Evolutionary conservation across 176 grass and related monocot genomes (phyloP), one percentile per base, ranked within the genome.

Genomic region (Aegilops umbellulata): DNA sequence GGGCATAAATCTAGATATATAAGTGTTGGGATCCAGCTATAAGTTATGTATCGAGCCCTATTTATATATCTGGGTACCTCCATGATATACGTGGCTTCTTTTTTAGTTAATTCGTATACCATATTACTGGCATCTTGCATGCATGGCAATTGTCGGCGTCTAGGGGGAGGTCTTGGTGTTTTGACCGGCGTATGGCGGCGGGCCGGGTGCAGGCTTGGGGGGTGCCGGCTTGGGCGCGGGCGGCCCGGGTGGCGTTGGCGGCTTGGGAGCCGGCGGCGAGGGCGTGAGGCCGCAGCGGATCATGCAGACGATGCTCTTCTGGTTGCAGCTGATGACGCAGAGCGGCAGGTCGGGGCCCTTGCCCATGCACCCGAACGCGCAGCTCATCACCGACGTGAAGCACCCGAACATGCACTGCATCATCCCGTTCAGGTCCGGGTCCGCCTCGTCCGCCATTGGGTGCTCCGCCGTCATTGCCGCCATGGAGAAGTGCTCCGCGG

Each of bases 261-360:
- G 62, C 24, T 27, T 44, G 35, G 82, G 82, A 0, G 2, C 0
- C 25, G 71, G 41, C 4, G 82, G 60, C 20, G 70, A 67, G 34
- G 87, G 87, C 14, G 82, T 20, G 84, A 90, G 7, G 75, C 26
- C 69, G 76, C 89, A 87, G 17, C 60, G 60, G 26, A 91, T 8
- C 81, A 87, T 76, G 69, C 89, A 91, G 81, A 91, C 81, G 76
- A 87, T 27, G 81, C 19, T 84, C 49, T 87, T 87, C 46, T 84
- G 77, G 89, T 87, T 64, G 76, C 89, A 91, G 76, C 76, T 62
- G 47, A 91, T 51, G 81, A 76, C 11, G 85, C 89, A 91, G 81
- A 91, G 85, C 68, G 89, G 67, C 49, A 76, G 15, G 81, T 91
- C 85, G 27, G 75, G 46, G 60, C 85, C 89, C 12, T 91, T 91